Percentiles rank a stretch among this genome's conserved stretches.
Conservation (phyloP, 2,329 filamentous ascomycete genomes). For the Arachnomyces sp. region DNA sequence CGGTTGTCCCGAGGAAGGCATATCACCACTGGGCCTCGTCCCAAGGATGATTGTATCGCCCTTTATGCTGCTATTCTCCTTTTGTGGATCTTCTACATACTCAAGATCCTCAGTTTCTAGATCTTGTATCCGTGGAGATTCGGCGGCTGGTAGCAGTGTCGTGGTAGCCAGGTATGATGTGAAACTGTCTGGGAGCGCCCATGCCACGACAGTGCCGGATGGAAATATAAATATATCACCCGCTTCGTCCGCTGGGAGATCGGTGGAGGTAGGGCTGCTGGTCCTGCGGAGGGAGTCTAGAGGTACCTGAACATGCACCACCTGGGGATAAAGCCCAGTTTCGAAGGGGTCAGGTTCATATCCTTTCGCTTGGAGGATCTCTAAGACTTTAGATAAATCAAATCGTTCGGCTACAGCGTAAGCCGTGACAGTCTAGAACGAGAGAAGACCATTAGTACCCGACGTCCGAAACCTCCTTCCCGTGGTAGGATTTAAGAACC, state of each 20-base stretch:
- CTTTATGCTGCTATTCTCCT: constrained; percentile 67
- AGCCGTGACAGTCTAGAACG: constrained; percentile 47
- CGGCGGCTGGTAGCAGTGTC: constrained; percentile 66
- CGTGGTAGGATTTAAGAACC: constrained; percentile 16
- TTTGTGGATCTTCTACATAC: constrained; percentile 65
- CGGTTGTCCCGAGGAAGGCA: constrained; percentile 16
- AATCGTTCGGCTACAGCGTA: constrained; percentile 63
- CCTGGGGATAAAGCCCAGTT: constrained; percentile 56
- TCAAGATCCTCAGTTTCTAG: constrained; percentile 86
- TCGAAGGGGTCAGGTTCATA: constrained; percentile 55
- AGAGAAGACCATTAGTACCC: neutral
- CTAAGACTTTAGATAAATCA: constrained; percentile 49
- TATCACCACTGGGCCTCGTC: constrained; percentile 47
- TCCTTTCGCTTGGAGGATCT: constrained; percentile 50
- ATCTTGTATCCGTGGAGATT: constrained; percentile 60
- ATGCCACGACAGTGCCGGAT: constrained; percentile 85
- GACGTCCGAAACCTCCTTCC: neutral
- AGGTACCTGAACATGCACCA: constrained; percentile 51
- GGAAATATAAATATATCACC: constrained; percentile 95
- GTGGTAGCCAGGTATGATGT: constrained; percentile 61
- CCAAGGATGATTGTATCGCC: constrained; percentile 87
- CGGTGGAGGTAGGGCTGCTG: constrained; percentile 31
- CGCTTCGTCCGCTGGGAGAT: constrained; percentile 38
- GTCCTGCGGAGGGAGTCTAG: constrained; percentile 38
- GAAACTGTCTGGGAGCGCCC: constrained; percentile 72